Evolutionary conservation across 768 basidiomycete genomes (phyloP).

Genomic region (Suillus spraguei): DNA sequence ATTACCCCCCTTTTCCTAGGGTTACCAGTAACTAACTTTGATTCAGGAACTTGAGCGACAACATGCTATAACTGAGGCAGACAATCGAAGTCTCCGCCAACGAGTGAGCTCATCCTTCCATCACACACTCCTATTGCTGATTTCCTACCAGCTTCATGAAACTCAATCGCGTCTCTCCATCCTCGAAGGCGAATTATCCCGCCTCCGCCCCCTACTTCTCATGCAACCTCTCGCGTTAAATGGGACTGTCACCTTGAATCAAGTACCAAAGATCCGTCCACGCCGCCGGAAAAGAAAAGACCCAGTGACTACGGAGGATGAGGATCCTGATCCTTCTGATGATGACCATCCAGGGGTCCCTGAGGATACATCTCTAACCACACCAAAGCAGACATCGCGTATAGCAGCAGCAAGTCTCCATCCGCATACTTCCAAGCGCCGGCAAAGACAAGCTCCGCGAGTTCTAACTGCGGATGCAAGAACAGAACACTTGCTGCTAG

Average conservation of each 20-base stretch:
- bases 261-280: slow-evolving; percentile 26
- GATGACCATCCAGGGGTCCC: slow-evolving; percentile 27
- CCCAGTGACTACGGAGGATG: slow-evolving; percentile 26
- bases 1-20: neutral
- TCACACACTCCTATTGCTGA: neutral
- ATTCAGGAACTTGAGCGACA: slow-evolving; percentile 59
- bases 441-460: slow-evolving; percentile 27
- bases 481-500: slow-evolving; percentile 69
- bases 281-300: slow-evolving; percentile 34
- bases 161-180: slow-evolving; percentile 52
- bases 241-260: slow-evolving; percentile 13
- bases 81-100: slow-evolving; percentile 61
- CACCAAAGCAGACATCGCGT: slow-evolving; percentile 26
- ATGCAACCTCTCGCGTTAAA: slow-evolving; percentile 53
- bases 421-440: slow-evolving; percentile 26
- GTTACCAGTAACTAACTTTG: slow-evolving; percentile 18
- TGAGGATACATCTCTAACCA: slow-evolving; percentile 24
- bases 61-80: slow-evolving; percentile 52
- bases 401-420: slow-evolving; percentile 21
- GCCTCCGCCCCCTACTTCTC: slow-evolving; percentile 68
- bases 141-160: slow-evolving; percentile 53
- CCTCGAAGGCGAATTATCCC: slow-evolving; percentile 65
- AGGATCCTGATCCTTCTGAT: slow-evolving; percentile 26
- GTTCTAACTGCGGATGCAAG: slow-evolving; percentile 63
- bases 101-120: slow-evolving; percentile 46